Evolutionary conservation across 805 yeast species (phyloP), one percentile per base, ranked within the genome.

Genomic region (Alloascoidea africana): DNA sequence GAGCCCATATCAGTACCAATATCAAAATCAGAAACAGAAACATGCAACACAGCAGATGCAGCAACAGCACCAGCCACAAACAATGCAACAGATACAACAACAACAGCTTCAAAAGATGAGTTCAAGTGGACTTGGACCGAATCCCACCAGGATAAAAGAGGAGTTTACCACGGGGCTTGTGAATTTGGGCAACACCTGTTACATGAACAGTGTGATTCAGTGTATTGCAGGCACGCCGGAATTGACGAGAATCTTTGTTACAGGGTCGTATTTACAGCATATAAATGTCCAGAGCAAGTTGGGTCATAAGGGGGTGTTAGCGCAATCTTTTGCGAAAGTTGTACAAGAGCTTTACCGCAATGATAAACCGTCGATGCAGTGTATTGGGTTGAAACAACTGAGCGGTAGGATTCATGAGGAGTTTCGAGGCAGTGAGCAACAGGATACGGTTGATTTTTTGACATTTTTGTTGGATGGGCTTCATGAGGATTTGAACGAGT

Each of bases 161-260:
- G 57, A 62, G 40, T 66, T 75, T 37, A 61, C 73, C 14, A 74
- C 86, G 0, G 96, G 97, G 0, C 61, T 87, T 4, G 62, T 66
- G 11, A 87, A 87, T 52, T 60, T 87, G 43, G 95, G 96, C 2
- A 89, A 89, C 49, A 81, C 94, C 0, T 87, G 96, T 54, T 87
- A 87, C 55, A 80, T 87, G 86, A 87, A 87, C 56, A 80, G 94
- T 46, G 66, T 81, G 2, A 55, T 87, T n/a, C 97, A 87, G 57
- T 84, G 96, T 54, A 53, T 89, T 27, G 65, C 77, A 3, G 87
- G 89, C 1, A 75, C 89, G 0, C 73, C 73, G 1, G 75, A 73
- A 41, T 57, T 87, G 17, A 65, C 77, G 2, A 63, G 60, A 35
- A 71, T 80, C 39, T 81, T 87, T 48, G 59, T 77, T 34, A 57